Conservation (phyloP, 2,329 filamentous ascomycete genomes). For the Beauveria sp. region DNA sequence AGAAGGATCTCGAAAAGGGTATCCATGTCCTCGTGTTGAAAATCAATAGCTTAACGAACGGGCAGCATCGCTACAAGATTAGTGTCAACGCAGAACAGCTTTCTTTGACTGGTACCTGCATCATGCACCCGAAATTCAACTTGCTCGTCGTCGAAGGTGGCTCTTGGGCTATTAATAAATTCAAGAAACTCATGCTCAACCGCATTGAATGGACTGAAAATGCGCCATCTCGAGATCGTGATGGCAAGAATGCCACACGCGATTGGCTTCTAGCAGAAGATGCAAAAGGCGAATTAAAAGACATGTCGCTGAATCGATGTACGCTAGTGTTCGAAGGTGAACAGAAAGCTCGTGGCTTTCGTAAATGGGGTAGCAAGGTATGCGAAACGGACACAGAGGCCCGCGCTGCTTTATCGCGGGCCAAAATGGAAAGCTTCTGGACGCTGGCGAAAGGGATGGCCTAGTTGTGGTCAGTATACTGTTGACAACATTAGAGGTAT, state of each 20-base stretch:
- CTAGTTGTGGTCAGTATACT: neutral
- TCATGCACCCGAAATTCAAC: conserved; percentile 84
- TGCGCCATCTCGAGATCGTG: conserved; percentile 54
- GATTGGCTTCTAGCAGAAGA: conserved; percentile 76
- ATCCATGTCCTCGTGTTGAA: conserved; percentile 84
- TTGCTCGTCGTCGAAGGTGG: conserved; percentile 90
- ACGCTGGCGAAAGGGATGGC: conserved; percentile 63
- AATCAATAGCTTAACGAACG: conserved; percentile 82
- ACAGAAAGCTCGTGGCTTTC: conserved; percentile 69
- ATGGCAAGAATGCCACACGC: conserved; percentile 52
- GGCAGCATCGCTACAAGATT: conserved; percentile 89
- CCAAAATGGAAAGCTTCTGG: conserved; percentile 96
- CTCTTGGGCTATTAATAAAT: conserved; percentile 70
- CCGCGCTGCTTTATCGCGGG: conserved; percentile 66
- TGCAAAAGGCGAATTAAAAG: conserved; percentile 69
- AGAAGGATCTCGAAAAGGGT: conserved; percentile 79
- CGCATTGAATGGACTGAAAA: conserved; percentile 96
- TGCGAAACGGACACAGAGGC: conserved; percentile 90
- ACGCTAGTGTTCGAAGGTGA: conserved; percentile 86
- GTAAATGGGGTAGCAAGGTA: conserved; percentile 82
- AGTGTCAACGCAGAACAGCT: conserved; percentile 87
- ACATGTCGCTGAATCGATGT: conserved; percentile 76
- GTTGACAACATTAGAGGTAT: neutral
- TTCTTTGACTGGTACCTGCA: conserved; percentile 78
- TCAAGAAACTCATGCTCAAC: conserved; percentile 87